A percentile compares a stretch with the other conserved stretches of the same genome.
Evolutionary conservation across 768 basidiomycete genomes (phyloP).

Genomic region (Mycena floridula): DNA sequence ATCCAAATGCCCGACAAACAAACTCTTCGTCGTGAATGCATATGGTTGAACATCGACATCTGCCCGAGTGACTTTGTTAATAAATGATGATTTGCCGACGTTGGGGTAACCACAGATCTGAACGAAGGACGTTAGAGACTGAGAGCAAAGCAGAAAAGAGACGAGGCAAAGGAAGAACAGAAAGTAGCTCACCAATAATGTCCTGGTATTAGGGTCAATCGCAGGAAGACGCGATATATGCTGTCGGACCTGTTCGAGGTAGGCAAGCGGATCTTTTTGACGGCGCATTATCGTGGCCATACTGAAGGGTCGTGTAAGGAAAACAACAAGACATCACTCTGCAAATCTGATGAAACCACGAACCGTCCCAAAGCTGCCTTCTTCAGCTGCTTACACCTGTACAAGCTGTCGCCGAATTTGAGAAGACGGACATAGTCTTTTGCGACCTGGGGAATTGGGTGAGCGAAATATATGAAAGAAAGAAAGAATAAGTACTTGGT

Average conservation of each 20-base stretch:
- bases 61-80: slow-evolving; percentile 98
- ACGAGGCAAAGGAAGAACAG: too few relatives aligned
- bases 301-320: slow-evolving; percentile 27
- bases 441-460: too few relatives aligned
- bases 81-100: slow-evolving; percentile 98
- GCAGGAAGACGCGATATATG: slow-evolving; percentile 97
- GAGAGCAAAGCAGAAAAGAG: too few relatives aligned
- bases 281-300: slow-evolving; percentile 99
- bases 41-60: slow-evolving; percentile 99
- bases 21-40: slow-evolving; percentile 97
- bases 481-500: too few relatives aligned
- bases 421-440: slow-evolving; percentile 96
- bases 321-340: too few relatives aligned
- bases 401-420: slow-evolving; percentile 97
- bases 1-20: slow-evolving; percentile 97
- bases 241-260: slow-evolving; percentile 98
- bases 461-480: too few relatives aligned
- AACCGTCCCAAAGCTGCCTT: slow-evolving; percentile 92
- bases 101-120: slow-evolving; percentile 99
- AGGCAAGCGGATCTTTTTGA: slow-evolving; percentile 97
- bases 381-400: slow-evolving; percentile 98
- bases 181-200: too few relatives aligned
- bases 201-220: slow-evolving; percentile 97
- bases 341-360: not conserved
- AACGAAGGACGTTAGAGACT: too few relatives aligned